Base-by-base conservation (phyloP, 805 yeast genomes). In the Wickerhamiella kurtzmanii region DNA sequence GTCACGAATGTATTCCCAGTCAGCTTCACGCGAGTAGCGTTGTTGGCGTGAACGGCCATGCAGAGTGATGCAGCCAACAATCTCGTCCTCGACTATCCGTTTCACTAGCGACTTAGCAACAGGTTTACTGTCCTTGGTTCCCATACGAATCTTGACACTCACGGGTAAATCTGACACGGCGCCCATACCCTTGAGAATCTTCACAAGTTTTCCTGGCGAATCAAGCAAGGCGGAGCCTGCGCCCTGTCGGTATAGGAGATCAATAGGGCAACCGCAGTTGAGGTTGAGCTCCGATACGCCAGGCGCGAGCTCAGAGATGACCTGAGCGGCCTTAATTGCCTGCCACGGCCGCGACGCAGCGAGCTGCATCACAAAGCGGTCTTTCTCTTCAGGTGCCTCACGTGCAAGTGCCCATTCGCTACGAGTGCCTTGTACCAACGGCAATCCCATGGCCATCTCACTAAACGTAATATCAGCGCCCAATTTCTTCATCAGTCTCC, bases 41-140 rank as follows among this genome's bases (percentile, higher is more conserved):
- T 92, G 99, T 61, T 88, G 95, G 59, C 98, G 77, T 1, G 96
- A 83, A 59, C 99, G 77, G 25, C 99, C 99, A 59, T 92, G 99
- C 46, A 92, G 68, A 1, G 97, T 92, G 53, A 92, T 79, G 1
- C 95, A 94, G 3, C 88, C 89, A 9, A 82, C 84, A 55, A 83
- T 88, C 17, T 86, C 79, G 59, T 86, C 94, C 35, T 70, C 71
- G 42, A 89, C 72, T 4, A 92, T 63, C 54, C 94, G 72, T 41
- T 71, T 71, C 8, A 86, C 84, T 48, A 92, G 66, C 37, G 75
- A 68, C 48, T 77, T 78, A n/a, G 97, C 98, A n/a, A 82, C 77
- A 44, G 94, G 94, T 52, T 84, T 81, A 46, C 72, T 74, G 57
- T 89, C 96, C 54, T 74, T 76, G 3, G 89, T 79, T 36, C 98